phyloP scores from a whole-genome alignment of 2,329 filamentous ascomycete genomes.

The Fusarium sterilihyphosum region DNA sequence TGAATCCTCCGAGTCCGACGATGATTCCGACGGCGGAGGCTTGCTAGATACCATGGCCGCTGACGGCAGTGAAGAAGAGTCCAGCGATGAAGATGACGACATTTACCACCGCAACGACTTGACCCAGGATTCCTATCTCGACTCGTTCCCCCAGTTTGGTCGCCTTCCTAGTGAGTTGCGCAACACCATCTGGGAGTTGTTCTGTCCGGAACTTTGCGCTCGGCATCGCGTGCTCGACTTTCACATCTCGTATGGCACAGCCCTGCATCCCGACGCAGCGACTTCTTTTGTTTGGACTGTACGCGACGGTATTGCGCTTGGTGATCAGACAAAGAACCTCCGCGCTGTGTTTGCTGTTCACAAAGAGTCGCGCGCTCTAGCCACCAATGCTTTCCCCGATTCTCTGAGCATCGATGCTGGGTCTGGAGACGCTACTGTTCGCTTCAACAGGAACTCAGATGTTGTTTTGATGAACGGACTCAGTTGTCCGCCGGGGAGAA shows the following conservation, averaged over 20 bases:
- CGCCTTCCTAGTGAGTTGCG: constrained; percentile 46
- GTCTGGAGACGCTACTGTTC: constrained; percentile 39
- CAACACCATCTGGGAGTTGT: constrained; percentile 46
- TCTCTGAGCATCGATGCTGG: constrained; percentile 43
- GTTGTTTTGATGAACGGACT: constrained; percentile 42
- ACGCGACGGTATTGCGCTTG: constrained; percentile 38
- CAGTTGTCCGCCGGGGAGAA: background rate
- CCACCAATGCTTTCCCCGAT: constrained; percentile 46
- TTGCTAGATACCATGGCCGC: constrained; percentile 40
- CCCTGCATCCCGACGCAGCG: constrained; percentile 6
- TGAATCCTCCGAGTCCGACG: constrained; percentile 5
- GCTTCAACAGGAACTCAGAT: constrained; percentile 47
- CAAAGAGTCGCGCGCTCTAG: constrained; percentile 50
- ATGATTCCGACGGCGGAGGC: constrained; percentile 36
- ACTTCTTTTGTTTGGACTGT: constrained; percentile 23
- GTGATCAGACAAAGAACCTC: constrained; percentile 42
- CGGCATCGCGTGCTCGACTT: constrained; percentile 46
- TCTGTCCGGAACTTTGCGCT: constrained; percentile 46
- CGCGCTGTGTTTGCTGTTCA: constrained; percentile 48
- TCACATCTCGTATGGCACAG: constrained; percentile 18
- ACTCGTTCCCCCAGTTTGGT: constrained; percentile 43
- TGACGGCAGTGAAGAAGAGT: constrained; percentile 36
- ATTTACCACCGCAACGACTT: background rate
- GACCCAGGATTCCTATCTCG: background rate
- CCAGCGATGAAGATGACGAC: constrained; percentile 21